Conservation (phyloP, 495 filamentous ascomycete species). For the Penicillium simplicissimum region DNA sequence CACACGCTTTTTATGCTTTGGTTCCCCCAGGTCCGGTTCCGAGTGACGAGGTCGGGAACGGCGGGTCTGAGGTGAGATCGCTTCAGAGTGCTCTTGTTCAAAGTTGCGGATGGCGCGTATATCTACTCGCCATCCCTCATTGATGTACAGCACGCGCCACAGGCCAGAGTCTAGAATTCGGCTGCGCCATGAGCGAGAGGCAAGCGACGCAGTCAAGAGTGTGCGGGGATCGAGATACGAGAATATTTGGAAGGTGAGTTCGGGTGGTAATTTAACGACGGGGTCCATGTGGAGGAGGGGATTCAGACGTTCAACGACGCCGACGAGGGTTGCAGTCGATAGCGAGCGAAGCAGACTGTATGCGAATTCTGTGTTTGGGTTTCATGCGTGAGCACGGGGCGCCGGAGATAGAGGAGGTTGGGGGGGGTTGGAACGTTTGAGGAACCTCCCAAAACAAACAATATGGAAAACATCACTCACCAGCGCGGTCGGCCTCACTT, state of each 20-base stretch:
- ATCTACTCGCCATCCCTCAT: conserved; percentile 83
- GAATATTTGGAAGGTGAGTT: conserved; percentile 85
- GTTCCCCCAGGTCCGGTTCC: conserved; percentile 49
- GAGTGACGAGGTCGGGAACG: conserved; percentile 45
- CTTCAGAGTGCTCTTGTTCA: conserved; percentile 59
- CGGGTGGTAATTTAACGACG: conserved; percentile 76
- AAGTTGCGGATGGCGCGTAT: conserved; percentile 62
- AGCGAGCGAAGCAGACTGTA: conserved; percentile 67
- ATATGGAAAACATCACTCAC: conserved; percentile 35
- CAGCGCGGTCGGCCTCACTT: conserved; percentile 55
- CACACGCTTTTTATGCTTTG: conserved; percentile 54
- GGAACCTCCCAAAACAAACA: not conserved
- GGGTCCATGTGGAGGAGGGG: conserved; percentile 91
- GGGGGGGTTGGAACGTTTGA: conserved; percentile 1
- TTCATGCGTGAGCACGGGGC: conserved; percentile 14
- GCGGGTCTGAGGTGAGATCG: conserved; percentile 43
- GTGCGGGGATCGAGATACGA: conserved; percentile 77
- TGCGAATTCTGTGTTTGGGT: conserved; percentile 43
- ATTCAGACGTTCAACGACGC: conserved; percentile 74
- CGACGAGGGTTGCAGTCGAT: conserved; percentile 70
- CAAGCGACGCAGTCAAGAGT: conserved; percentile 72
- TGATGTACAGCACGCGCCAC: conserved; percentile 78
- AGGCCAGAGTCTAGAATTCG: conserved; percentile 81
- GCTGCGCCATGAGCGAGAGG: conserved; percentile 79
- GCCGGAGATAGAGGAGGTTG: conserved; percentile 9